A percentile compares a stretch with the other conserved stretches of the same genome.
These are phyloP conservation scores for Scolecobasidium constrictum DNA, from an alignment of 2,329 filamentous ascomycete species.

Conservation along the genomic window DNA sequence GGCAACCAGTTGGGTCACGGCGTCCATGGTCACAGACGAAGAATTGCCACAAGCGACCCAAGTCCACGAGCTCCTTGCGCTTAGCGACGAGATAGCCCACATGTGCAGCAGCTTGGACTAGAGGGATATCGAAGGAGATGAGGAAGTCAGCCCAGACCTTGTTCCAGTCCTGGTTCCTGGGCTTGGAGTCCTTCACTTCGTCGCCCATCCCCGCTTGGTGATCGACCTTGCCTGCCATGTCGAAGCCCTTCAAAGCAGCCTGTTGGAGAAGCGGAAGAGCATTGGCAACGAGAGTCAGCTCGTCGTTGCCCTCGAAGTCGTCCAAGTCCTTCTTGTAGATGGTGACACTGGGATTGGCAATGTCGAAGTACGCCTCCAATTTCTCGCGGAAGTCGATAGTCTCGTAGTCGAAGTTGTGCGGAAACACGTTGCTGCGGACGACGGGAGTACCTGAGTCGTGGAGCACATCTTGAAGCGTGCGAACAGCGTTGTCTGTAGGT, in stretches of 20 bases:
- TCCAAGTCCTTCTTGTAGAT: neutral
- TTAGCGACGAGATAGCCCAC: neutral
- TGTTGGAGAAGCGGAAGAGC: neutral
- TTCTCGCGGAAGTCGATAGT: neutral
- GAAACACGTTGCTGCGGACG: neutral
- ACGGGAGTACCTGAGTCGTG: too few relatives aligned
- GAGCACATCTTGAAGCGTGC: too few relatives aligned
- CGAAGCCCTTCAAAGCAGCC: neutral
- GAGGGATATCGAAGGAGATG: neutral
- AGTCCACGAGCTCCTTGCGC: neutral
- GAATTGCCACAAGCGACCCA: neutral
- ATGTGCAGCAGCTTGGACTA: neutral
- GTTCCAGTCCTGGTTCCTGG: neutral
- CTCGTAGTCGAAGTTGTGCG: neutral
- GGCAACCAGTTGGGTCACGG: neutral
- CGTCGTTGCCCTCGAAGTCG: conserved; percentile 15
- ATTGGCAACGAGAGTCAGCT: neutral
- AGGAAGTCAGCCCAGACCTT: neutral
- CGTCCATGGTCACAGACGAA: neutral
- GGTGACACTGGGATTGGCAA: neutral
- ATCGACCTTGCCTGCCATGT: neutral
- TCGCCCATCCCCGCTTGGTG: neutral
- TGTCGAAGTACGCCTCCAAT: neutral
- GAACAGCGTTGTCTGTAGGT: too few relatives aligned
- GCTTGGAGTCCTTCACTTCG: neutral